These are phyloP conservation scores for Mollisiaceae sp. DNA, from an alignment of 2,329 filamentous ascomycete species.

Conservation along the genomic window DNA sequence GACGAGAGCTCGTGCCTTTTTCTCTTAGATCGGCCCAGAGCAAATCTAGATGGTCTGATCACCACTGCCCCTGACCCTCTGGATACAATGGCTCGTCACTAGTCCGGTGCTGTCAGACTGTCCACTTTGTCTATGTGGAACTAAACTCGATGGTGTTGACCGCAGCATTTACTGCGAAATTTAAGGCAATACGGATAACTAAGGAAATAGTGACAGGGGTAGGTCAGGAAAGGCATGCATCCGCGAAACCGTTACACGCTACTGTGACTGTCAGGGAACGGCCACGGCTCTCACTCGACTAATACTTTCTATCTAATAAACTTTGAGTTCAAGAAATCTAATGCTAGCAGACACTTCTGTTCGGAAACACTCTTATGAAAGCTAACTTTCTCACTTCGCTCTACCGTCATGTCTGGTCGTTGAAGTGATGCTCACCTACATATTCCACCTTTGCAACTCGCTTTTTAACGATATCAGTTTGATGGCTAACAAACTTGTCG, in stretches of 20 bases:
- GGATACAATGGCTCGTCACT: no score
- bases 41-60: not conserved
- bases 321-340: no score
- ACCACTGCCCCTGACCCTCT: no score
- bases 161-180: not conserved
- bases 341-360: no score
- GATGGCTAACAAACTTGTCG: not conserved
- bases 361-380: no score
- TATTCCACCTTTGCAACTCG: no score
- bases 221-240: not conserved
- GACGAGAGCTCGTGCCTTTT: not conserved
- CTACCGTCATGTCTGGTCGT: no score
- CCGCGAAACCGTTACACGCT: not conserved
- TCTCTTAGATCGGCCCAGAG: not conserved
- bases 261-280: not conserved
- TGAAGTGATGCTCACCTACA: no score
- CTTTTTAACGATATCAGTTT: not conserved
- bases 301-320: no score
- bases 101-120: no score
- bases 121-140: no score
- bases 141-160: not conserved
- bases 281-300: not conserved
- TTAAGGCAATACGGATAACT: not conserved
- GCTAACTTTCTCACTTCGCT: no score
- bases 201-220: not conserved